Percentiles rank a stretch among this genome's conserved stretches.
Evolutionary conservation across 768 basidiomycete genomes (phyloP).

Genomic region (Boletus vermiculosoides): DNA sequence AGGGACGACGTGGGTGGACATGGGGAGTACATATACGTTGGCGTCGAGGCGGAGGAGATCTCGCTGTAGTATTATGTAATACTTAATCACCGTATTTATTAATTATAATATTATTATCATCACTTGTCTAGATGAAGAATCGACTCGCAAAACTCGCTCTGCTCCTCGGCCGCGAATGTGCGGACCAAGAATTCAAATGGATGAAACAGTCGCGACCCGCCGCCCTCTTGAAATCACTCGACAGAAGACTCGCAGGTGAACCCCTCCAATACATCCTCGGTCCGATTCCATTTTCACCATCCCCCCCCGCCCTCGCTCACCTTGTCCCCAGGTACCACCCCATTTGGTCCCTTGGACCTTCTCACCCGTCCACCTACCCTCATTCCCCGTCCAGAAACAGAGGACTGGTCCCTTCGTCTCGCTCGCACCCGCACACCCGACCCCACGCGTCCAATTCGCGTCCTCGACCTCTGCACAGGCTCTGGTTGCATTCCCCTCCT

Average conservation of each 20-base stretch:
- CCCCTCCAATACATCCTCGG: constrained; percentile 92
- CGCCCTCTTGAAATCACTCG: constrained; percentile 44
- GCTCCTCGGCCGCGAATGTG: constrained; percentile 35
- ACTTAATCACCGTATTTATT: background rate
- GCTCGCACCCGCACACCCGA: constrained; percentile 43
- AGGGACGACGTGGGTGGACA: constrained; percentile 6
- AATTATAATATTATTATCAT: background rate
- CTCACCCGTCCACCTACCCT: constrained; percentile 74
- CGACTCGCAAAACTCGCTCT: constrained; percentile 32
- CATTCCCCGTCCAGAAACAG: constrained; percentile 95
- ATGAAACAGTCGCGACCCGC: constrained; percentile 34
- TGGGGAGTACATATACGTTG: constrained; percentile 14
- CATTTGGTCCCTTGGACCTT: constrained; percentile 83
- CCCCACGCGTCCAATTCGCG: constrained; percentile 30
- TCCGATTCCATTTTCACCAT: constrained; percentile 28
- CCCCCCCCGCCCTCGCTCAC: background rate
- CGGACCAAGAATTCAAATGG: constrained; percentile 49
- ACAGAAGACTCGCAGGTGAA: constrained; percentile 62
- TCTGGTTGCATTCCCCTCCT: constrained; percentile 89
- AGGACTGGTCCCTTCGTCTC: constrained; percentile 72
- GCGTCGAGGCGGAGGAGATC: constrained; percentile 13
- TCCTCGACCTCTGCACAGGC: constrained; percentile 93
- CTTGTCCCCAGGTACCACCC: constrained; percentile 57
- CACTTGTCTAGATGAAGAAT: constrained; percentile 8
- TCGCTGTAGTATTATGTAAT: constrained; percentile 21